A percentile compares a stretch with the other conserved stretches of the same genome.
These are phyloP conservation scores for Alternaria longipes DNA, from an alignment of 2,329 filamentous ascomycete species.

Conservation along the genomic window DNA sequence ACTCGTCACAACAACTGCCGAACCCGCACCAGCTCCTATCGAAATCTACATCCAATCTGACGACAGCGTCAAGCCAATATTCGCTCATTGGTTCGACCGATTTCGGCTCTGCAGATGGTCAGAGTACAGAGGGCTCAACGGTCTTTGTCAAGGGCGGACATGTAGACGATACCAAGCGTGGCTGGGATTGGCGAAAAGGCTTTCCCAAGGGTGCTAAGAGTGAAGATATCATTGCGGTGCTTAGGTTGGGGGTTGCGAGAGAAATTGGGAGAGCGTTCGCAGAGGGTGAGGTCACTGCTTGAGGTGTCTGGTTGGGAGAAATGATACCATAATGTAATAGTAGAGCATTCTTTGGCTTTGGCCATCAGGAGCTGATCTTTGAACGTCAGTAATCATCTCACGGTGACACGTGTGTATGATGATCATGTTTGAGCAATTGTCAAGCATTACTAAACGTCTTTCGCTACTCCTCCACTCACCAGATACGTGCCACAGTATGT, in stretches of 20 bases:
- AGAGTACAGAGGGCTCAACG: slow-evolving; percentile 57
- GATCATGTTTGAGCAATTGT: not conserved
- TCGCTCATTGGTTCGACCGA: slow-evolving; percentile 78
- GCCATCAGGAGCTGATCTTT: not conserved
- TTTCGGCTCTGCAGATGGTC: slow-evolving; percentile 60
- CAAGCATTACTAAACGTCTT: not conserved
- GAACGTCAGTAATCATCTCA: not conserved
- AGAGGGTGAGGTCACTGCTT: slow-evolving; percentile 64
- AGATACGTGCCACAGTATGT: not conserved
- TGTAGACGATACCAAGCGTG: slow-evolving; percentile 60
- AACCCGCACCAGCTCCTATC: slow-evolving; percentile 58
- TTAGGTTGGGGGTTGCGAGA: slow-evolving; percentile 77
- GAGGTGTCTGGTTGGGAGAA: not conserved
- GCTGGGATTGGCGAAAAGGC: slow-evolving; percentile 76
- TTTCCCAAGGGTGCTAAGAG: slow-evolving; percentile 68
- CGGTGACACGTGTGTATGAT: not conserved
- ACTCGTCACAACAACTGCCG: slow-evolving; percentile 29
- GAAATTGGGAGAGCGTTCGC: slow-evolving; percentile 77
- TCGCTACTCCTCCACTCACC: not conserved
- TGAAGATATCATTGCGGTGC: slow-evolving; percentile 73
- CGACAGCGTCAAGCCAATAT: slow-evolving; percentile 67
- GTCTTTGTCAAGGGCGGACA: slow-evolving; percentile 53
- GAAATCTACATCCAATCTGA: slow-evolving; percentile 64
- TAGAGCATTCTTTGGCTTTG: not conserved
- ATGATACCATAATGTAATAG: slow-evolving; percentile 10